A percentile compares a stretch with the other conserved stretches of the same genome.
These are phyloP conservation scores for Sanchytrium tribonematis DNA, from an alignment of 371 early-diverging fungal genomes.

Conservation along the genomic window DNA sequence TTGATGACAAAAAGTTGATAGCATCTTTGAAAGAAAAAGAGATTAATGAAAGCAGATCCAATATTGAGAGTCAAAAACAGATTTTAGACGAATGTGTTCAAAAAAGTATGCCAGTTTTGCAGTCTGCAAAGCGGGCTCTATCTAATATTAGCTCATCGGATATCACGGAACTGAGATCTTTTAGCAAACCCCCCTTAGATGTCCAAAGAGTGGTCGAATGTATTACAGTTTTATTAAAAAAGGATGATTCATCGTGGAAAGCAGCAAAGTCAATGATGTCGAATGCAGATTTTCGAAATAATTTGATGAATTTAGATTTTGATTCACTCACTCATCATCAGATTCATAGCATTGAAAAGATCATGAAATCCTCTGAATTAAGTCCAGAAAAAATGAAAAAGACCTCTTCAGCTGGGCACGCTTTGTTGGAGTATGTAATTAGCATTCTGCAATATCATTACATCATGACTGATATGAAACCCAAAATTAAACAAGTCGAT, in stretches of 20 bases:
- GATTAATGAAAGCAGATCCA: not conserved
- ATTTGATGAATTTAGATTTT: conserved; percentile 20
- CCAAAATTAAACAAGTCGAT: not conserved
- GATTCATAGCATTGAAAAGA: conserved; percentile 21
- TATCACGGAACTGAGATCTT: conserved; percentile 29
- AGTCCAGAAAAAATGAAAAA: conserved; percentile 21
- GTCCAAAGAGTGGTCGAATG: conserved; percentile 36
- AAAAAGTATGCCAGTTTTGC: conserved; percentile 25
- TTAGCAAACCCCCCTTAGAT: conserved; percentile 29
- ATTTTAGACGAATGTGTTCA: not conserved
- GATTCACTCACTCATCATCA: conserved; percentile 22
- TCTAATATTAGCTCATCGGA: conserved; percentile 23
- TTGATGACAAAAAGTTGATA: not conserved
- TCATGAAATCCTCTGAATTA: conserved; percentile 25
- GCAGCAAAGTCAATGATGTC: conserved; percentile 33
- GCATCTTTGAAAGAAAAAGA: not conserved
- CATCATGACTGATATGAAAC: not conserved
- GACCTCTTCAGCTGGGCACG: conserved; percentile 27
- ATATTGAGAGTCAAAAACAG: not conserved
- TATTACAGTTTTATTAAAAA: conserved; percentile 24
- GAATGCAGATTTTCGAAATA: conserved; percentile 23
- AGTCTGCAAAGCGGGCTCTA: conserved; percentile 23
- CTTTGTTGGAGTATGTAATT: conserved; percentile 24
- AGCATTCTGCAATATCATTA: not conserved
- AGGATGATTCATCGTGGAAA: conserved; percentile 31